Evolutionary conservation across 139 green algal species (phyloP).

Genomic region (Pedinophyceae sp.): DNA sequence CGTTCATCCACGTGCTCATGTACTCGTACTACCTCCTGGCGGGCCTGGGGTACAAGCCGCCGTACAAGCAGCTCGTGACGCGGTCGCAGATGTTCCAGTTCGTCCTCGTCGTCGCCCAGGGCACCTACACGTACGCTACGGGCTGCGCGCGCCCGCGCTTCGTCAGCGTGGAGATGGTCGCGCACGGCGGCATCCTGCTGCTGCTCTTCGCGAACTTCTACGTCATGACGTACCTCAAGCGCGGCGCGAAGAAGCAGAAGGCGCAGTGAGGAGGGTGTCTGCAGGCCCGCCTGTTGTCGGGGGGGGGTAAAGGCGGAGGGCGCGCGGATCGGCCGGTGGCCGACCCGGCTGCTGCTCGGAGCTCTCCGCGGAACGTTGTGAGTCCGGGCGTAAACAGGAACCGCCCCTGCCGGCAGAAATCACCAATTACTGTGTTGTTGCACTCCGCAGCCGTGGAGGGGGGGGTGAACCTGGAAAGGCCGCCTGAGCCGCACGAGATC

Average conservation of each 20-base stretch:
- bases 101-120: conserved; percentile 14
- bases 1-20: conserved; percentile 30
- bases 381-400: no score
- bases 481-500: no score
- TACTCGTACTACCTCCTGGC: conserved; percentile 30
- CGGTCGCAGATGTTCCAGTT: conserved; percentile 27
- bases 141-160: neutral
- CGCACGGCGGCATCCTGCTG: neutral
- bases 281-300: no score
- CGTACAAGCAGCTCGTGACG: conserved; percentile 25
- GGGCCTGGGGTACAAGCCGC: conserved; percentile 8
- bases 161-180: neutral
- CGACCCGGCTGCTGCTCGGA: no score
- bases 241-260: neutral
- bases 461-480: no score
- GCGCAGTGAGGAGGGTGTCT: no score
- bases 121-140: conserved; percentile 1
- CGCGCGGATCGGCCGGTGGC: no score
- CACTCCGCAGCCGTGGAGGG: no score
- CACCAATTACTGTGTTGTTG: no score
- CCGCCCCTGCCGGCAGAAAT: no score
- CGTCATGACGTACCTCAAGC: neutral
- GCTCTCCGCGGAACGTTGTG: no score
- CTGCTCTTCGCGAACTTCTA: neutral
- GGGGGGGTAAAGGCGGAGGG: no score